Base-by-base conservation (phyloP, 495 filamentous ascomycete genomes). In the Talaromyces wortmannii region DNA sequence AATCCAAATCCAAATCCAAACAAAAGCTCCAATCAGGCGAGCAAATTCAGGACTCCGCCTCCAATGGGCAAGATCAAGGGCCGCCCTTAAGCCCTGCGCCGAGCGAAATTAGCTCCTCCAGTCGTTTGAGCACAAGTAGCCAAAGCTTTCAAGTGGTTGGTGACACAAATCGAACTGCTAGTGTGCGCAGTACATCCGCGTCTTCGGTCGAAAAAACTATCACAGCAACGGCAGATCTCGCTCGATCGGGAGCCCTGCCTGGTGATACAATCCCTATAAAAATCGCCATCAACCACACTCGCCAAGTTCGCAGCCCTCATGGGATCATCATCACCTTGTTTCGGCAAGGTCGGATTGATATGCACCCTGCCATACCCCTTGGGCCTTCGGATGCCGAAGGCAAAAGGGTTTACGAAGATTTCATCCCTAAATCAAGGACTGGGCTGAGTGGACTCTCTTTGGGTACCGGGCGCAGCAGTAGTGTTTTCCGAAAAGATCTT, bases 301-400 rank as follows among this genome's bases (percentile, higher is more conserved):
- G 92, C 61, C 81, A 83, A 50, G 85, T 97, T 63, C 90, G 88
- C 65, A 97, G 88, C 63, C 76, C 95, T 72, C 86, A 92, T 60
- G 94, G 94, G 0, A 88, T 97, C 49, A 94, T 98, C 55, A 78
- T 96, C 30, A 98, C 94, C 1, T 75, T 98, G 5, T 96, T 96
- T 65, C 83, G 94, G 45, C 87, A 95, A 68, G 91, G 91, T 7
- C 86, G 91, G 8, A 92, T 97, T 30, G 95, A 98, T 63, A 84
- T 92, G 45, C 83, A 91, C 58, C 91, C 92, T 2, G 78, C 78
- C 16, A 76, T 86, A 52, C 78, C 84, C 5, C 67, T 90, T 4
- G 85, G 84, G 17, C 70, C 75, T 10, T 72, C 83, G 11, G 73
- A 75, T 47, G 75, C 83, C 54, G 79, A 83, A 13, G 87, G 86